Conservation (phyloP, 164 flowering plant species). For the Vitis riparia region DNA sequence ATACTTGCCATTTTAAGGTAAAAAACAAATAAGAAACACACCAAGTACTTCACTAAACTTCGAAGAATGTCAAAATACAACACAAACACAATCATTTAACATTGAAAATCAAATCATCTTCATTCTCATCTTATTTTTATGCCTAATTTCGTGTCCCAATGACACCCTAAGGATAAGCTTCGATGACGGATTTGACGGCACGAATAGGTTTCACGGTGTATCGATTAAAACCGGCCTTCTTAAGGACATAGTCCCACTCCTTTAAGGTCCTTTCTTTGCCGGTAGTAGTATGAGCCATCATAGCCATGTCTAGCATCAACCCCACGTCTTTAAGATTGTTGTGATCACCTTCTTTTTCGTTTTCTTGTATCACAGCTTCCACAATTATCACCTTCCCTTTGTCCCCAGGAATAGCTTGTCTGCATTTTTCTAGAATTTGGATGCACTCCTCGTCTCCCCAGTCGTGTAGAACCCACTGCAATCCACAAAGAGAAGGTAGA, state of each 20-base stretch:
- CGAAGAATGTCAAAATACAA: too few relatives aligned
- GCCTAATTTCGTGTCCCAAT: too few relatives aligned
- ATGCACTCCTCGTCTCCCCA: slow-evolving; percentile 77
- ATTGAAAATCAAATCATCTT: too few relatives aligned
- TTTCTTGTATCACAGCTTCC: slow-evolving; percentile 48
- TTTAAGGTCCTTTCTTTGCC: slow-evolving; percentile 59
- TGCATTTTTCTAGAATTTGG: slow-evolving; percentile 46
- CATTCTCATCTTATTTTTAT: too few relatives aligned
- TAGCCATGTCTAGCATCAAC: slow-evolving; percentile 60
- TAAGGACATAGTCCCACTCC: slow-evolving; percentile 50
- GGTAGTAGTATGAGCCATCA: slow-evolving; percentile 58
- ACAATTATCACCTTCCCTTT: slow-evolving; percentile 62
- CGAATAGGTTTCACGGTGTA: slow-evolving; percentile 31
- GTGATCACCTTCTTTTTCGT: slow-evolving; percentile 8
- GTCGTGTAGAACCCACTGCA: slow-evolving; percentile 66
- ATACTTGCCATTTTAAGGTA: too few relatives aligned
- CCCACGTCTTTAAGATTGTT: slow-evolving; percentile 28
- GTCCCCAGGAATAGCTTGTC: slow-evolving; percentile 45
- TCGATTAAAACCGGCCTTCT: slow-evolving; percentile 40
- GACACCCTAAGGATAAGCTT: slow-evolving; percentile 36
- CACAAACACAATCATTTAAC: too few relatives aligned
- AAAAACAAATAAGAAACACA: too few relatives aligned
- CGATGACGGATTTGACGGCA: slow-evolving; percentile 43
- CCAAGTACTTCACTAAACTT: too few relatives aligned
- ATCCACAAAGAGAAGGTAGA: background rate